Evolutionary conservation across 108 stramenopile species (phyloP).

Genomic region (Cyclotella distinguenda): DNA sequence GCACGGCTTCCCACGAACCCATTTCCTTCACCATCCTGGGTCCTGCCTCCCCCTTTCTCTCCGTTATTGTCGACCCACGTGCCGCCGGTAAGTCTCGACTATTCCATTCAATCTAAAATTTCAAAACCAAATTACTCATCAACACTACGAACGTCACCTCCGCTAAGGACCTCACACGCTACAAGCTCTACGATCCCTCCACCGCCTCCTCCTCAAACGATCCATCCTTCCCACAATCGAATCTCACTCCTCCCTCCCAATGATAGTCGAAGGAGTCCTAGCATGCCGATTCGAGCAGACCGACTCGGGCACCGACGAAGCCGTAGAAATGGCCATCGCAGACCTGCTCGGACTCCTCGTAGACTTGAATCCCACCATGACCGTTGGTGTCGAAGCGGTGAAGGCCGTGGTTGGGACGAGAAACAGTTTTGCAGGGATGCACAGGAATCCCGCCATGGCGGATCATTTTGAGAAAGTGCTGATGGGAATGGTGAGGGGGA

Average conservation of each 20-base stretch:
- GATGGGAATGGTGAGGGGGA: conserved; percentile 52
- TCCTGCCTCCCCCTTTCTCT: conserved; percentile 73
- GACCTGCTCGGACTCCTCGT: conserved; percentile 75
- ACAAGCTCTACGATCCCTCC: conserved; percentile 70
- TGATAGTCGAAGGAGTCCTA: no score
- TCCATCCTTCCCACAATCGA: conserved; percentile 56
- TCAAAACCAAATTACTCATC: no score
- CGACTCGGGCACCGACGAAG: conserved; percentile 87
- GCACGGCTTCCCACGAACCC: no score
- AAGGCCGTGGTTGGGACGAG: conserved; percentile 72
- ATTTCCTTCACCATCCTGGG: conserved; percentile 13
- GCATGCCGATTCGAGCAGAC: conserved; percentile 88
- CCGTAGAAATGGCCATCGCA: conserved; percentile 90
- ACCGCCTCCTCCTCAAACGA: conserved; percentile 60
- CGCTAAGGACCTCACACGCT: conserved; percentile 87
- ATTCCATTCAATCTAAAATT: no score
- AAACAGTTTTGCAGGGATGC: conserved; percentile 64
- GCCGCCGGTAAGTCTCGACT: no score
- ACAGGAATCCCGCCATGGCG: conserved; percentile 64
- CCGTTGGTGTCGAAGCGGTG: not conserved
- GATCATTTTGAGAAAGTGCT: conserved; percentile 85
- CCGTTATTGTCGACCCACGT: conserved; percentile 83
- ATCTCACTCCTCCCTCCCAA: no score
- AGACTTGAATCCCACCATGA: conserved; percentile 32
- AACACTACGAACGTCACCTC: no score